phyloP scores from a whole-genome alignment of 164 flowering plant genomes.

The Annona cherimola region DNA sequence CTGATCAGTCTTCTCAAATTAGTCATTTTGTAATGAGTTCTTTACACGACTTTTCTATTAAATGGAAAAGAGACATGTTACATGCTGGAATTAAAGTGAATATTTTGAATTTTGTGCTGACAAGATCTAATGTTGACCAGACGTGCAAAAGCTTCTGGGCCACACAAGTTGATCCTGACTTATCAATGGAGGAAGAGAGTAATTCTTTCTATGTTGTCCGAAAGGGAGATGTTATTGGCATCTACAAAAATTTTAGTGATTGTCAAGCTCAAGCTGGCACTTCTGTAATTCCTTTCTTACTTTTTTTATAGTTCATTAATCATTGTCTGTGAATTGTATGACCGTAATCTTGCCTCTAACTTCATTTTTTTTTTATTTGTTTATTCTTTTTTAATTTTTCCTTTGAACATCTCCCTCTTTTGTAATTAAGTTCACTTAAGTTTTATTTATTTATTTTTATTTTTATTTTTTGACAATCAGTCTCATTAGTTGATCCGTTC shows the following conservation, averaged over 20 bases:
- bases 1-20: slow-evolving; percentile 21
- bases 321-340: no score
- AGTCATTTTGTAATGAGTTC: slow-evolving; percentile 15
- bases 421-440: no score
- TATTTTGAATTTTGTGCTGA: slow-evolving; percentile 22
- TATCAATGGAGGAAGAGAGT: slow-evolving; percentile 45
- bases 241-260: slow-evolving; percentile 65
- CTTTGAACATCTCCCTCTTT: not conserved
- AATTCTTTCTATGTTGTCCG: slow-evolving; percentile 78
- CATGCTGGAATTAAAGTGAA: slow-evolving; percentile 25
- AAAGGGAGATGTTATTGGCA: slow-evolving; percentile 83
- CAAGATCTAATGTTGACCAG: slow-evolving; percentile 33
- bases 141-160: slow-evolving; percentile 11
- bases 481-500: no score
- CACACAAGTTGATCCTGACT: slow-evolving; percentile 24
- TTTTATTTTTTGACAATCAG: no score
- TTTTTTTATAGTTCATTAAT: no score
- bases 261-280: slow-evolving; percentile 84
- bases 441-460: no score
- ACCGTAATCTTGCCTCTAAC: no score
- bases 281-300: not conserved
- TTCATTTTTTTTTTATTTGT: not conserved
- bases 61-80: slow-evolving; percentile 27
- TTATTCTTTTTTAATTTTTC: not conserved
- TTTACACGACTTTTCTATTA: slow-evolving; percentile 13